Evolutionary conservation across 2,329 filamentous ascomycete species (phyloP).

Genomic region (Keithomyces neogunnii): DNA sequence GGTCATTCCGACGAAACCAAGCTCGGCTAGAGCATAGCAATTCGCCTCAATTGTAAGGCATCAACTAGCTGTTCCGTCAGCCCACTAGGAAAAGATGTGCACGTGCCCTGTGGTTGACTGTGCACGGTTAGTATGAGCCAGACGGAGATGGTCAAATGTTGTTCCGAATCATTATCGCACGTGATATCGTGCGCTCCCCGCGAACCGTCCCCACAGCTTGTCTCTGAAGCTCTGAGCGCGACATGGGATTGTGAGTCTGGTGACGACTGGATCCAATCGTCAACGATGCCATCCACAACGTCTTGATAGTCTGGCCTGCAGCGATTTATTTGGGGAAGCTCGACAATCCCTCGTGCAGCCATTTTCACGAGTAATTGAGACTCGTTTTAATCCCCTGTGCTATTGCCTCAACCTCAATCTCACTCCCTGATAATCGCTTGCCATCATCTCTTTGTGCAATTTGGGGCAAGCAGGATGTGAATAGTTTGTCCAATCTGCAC

Average conservation of each 20-base stretch:
- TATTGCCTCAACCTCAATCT: neutral
- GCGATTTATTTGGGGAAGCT: too few relatives aligned
- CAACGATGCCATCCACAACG: neutral
- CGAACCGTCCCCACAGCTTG: slow-evolving; percentile 1
- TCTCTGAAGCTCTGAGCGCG: neutral
- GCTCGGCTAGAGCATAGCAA: slow-evolving; percentile 24
- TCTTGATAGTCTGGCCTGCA: neutral
- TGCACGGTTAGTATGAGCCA: too few relatives aligned
- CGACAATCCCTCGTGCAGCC: neutral
- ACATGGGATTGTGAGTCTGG: neutral
- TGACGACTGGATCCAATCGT: neutral
- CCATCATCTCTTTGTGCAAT: neutral
- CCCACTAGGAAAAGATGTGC: too few relatives aligned
- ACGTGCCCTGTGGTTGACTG: too few relatives aligned
- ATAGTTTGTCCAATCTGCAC: neutral
- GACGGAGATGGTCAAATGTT: too few relatives aligned
- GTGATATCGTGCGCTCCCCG: slow-evolving; percentile 21
- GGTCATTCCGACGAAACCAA: slow-evolving; percentile 21
- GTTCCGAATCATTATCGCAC: slow-evolving; percentile 12
- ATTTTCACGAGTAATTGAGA: neutral
- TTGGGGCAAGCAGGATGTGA: neutral
- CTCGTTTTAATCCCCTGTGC: neutral
- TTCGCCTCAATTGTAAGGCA: slow-evolving; percentile 25
- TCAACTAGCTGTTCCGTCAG: neutral
- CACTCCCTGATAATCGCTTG: neutral